Evolutionary conservation across 352 stramenopile species (phyloP), one percentile per base, ranked within the genome.

Genomic region (Pythium coloratum): DNA sequence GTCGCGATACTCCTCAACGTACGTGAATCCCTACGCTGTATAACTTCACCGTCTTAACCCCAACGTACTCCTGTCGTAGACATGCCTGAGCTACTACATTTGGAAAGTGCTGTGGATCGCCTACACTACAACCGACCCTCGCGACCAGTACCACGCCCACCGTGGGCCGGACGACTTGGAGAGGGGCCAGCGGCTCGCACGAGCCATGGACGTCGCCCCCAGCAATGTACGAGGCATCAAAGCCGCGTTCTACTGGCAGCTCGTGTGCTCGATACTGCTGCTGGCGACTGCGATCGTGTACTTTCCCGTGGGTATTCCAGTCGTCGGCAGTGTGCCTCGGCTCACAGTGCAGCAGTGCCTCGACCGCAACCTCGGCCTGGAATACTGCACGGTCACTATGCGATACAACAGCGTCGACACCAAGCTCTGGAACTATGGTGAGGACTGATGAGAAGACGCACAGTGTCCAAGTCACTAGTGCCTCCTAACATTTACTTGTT

Each of bases 1-100:
- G 18, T 77, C 33, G 72, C 72, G 16, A 70, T 82, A 20, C 51
- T 82, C 32, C 30, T 80, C 40, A 84, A 84, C 30, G 73, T 81
- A 67, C 47, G 70, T 51, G 20, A 42, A 10, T 14, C 54, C 12
- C 49, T 34, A 26, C 14, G 20, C 20, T 24, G 20, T 24, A 24
- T 24, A 24, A 24, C 20, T 24, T 24, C 20, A 24, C 20, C 20
- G 20, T 24, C 20, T 24, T 24, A 24, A 24, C 20, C 20, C 20
- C 20, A 24, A 24, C 20, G 20, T 24, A 24, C 20, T 24, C 7
- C 47, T 46, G 34, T 13, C 2, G 33, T 40, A 82, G 73, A 83
- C 76, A 10, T 77, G 60, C 38, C 40, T 81, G 36, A 83, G 64
- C 55, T 78, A 74, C 59, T 71, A 67, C 42, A 79, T 83, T 34